phyloP scores from a whole-genome alignment of 306 rosid genomes.

The Prosopis cineraria region DNA sequence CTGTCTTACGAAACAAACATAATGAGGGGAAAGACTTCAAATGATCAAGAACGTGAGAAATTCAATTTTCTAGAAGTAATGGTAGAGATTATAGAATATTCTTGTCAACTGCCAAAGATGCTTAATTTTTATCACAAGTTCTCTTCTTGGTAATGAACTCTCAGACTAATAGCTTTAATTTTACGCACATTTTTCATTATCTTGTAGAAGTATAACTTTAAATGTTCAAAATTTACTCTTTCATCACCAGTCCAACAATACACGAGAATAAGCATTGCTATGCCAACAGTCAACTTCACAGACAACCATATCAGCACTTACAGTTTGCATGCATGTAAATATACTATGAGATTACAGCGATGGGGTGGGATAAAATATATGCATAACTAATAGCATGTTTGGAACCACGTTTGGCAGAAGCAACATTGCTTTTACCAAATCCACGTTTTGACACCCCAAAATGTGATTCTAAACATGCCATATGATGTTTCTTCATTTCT shows the following conservation, averaged over 20 bases:
- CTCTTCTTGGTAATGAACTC: neutral
- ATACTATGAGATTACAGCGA: neutral
- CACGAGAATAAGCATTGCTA: neutral
- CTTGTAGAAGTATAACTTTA: neutral
- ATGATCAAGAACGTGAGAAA: neutral
- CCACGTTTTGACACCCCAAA: too few relatives aligned
- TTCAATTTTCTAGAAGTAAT: neutral
- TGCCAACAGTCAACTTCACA: neutral
- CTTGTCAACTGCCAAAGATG: neutral
- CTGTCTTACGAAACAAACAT: neutral
- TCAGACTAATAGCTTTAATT: conserved; percentile 8
- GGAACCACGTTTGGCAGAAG: neutral
- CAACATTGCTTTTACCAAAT: neutral
- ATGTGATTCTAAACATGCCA: too few relatives aligned
- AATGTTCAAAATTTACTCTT: neutral
- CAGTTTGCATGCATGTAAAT: neutral
- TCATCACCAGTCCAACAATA: neutral
- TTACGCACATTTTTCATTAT: neutral
- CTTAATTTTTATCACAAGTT: neutral
- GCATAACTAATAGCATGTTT: neutral
- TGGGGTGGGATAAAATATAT: neutral
- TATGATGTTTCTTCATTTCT: neutral
- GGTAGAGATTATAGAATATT: neutral
- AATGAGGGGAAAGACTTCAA: neutral
- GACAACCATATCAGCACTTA: neutral